A percentile compares a stretch with the other conserved stretches of the same genome.
These are phyloP conservation scores for Trapa incisa DNA, from an alignment of 345 rosid genomes.

Conservation along the genomic window DNA sequence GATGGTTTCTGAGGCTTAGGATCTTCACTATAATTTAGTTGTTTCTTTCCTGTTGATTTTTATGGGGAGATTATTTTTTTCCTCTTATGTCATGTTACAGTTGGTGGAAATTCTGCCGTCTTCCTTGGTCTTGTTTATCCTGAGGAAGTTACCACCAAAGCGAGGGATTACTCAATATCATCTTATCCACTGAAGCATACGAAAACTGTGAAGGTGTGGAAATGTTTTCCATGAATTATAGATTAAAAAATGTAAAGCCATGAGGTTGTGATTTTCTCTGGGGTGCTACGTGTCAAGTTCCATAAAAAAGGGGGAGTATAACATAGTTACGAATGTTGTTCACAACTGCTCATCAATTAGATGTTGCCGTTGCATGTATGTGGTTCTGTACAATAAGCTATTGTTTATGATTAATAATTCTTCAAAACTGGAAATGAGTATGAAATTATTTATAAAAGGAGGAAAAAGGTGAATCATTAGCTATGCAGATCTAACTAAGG, in stretches of 20 bases:
- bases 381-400: neutral
- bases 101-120: slow-evolving; percentile 88
- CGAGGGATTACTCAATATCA: slow-evolving; percentile 74
- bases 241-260: slow-evolving; percentile 5
- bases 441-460: too few relatives aligned
- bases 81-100: slow-evolving; percentile 26
- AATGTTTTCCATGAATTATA: slow-evolving; percentile 24
- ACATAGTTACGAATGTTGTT: neutral
- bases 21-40: neutral
- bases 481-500: neutral
- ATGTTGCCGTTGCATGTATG: neutral
- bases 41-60: too few relatives aligned
- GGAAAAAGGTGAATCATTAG: neutral
- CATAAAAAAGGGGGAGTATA: neutral
- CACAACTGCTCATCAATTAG: neutral
- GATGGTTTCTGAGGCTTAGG: neutral
- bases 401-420: neutral
- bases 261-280: neutral
- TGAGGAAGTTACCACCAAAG: slow-evolving; percentile 90
- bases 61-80: neutral
- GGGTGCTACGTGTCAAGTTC: neutral
- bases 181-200: slow-evolving; percentile 38
- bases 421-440: too few relatives aligned
- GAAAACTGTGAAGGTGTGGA: slow-evolving; percentile 11
- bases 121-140: slow-evolving; percentile 65